A percentile compares a stretch with the other conserved stretches of the same genome.
Conservation (phyloP, 495 filamentous ascomycete species). For the Aspergillus conjunctus region DNA sequence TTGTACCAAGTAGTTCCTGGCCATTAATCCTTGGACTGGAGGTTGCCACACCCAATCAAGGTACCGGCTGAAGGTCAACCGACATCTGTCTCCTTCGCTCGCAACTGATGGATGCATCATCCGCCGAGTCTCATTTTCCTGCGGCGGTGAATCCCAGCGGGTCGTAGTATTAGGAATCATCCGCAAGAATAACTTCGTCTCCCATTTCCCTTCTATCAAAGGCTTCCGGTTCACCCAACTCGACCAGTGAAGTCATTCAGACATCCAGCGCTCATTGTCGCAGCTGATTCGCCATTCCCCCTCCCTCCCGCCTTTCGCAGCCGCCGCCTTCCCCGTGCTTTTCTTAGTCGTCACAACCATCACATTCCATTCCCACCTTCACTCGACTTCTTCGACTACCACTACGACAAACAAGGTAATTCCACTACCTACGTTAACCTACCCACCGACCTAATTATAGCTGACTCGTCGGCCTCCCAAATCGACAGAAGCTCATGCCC, state of each 20-base stretch:
- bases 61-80: conserved; percentile 7
- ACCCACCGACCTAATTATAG: conserved; percentile 15
- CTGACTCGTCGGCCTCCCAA: background rate
- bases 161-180: no score
- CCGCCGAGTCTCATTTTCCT: background rate
- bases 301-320: conserved; percentile 18
- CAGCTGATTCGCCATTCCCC: conserved; percentile 9
- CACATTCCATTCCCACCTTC: conserved; percentile 12
- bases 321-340: conserved; percentile 20
- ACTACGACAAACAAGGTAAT: no score
- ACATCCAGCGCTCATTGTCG: background rate
- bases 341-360: conserved; percentile 20
- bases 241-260: background rate
- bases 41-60: conserved; percentile 6
- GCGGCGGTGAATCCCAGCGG: no score
- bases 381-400: no score
- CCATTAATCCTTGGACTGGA: background rate
- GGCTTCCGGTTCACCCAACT: no score
- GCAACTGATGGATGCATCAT: background rate
- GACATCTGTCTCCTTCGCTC: background rate
- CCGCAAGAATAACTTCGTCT: no score
- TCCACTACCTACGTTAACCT: no score
- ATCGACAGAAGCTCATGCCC: no score
- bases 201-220: no score
- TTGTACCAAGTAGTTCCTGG: no score